Evolutionary conservation across 1,284 basidiomycete genomes (phyloP).

Genomic region (Cutaneotrichosporon arboriforme): DNA sequence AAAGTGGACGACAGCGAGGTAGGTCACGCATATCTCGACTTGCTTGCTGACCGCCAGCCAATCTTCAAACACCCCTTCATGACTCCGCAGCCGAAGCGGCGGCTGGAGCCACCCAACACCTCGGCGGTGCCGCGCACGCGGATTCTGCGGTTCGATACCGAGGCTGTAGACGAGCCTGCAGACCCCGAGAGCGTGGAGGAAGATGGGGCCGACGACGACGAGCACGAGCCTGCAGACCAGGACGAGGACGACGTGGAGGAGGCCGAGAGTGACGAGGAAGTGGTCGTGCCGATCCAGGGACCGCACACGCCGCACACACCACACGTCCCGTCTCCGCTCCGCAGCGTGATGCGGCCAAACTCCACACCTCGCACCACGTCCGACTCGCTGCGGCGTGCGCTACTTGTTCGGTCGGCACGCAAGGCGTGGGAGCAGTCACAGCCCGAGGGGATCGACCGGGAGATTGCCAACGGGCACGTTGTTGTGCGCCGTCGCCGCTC

Average conservation of each 20-base stretch:
- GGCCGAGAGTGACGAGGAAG: conserved; percentile 2
- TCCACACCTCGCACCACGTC: conserved; percentile 27
- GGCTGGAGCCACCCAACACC: conserved; percentile 25
- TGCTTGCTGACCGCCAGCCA: conserved; percentile 4
- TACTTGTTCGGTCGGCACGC: conserved; percentile 40
- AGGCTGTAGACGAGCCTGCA: not conserved
- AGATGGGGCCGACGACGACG: not conserved
- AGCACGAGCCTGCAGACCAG: not conserved
- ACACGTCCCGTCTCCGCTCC: conserved; percentile 1
- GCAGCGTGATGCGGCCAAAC: conserved; percentile 30
- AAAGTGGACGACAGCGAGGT: conserved; percentile 17
- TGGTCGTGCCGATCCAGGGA: not conserved
- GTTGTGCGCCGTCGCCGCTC: conserved; percentile 32
- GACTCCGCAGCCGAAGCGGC: conserved; percentile 29
- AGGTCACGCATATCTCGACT: too few relatives aligned
- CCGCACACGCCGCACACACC: not conserved
- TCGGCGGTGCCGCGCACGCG: conserved; percentile 29
- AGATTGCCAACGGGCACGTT: conserved; percentile 29
- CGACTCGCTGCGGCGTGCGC: conserved; percentile 36
- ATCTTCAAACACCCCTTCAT: conserved; percentile 29
- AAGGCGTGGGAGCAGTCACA: conserved; percentile 39
- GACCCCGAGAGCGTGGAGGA: not conserved
- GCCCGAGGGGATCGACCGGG: conserved; percentile 30
- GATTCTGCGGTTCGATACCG: conserved; percentile 1
- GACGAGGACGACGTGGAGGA: conserved; percentile 3